A percentile compares a stretch with the other conserved stretches of the same genome.
Evolutionary conservation across 1,284 basidiomycete genomes (phyloP).

Genomic region (Exobasidium cylindrosporum): DNA sequence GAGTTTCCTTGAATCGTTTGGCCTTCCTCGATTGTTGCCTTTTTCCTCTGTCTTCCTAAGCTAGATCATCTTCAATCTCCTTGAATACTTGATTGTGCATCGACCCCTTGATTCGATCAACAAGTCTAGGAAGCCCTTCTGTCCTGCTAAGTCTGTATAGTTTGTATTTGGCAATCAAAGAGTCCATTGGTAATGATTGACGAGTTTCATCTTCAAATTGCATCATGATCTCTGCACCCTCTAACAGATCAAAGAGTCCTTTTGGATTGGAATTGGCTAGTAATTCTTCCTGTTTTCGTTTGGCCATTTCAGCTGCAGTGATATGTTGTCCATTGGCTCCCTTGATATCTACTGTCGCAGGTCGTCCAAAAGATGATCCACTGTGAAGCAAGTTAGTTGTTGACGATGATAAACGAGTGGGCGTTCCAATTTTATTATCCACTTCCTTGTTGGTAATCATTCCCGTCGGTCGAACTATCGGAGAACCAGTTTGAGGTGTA

Average conservation of each 20-base stretch:
- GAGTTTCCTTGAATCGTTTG: too few species aligned
- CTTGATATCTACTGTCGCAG: not conserved
- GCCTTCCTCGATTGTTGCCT: too few species aligned
- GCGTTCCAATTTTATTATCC: not conserved
- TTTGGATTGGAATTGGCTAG: constrained; percentile 4
- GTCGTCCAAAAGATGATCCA: too few species aligned
- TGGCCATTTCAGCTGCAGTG: constrained; percentile 2
- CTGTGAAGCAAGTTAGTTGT: not conserved
- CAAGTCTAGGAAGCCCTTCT: not conserved
- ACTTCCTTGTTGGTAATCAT: not conserved
- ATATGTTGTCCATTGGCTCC: constrained; percentile 1
- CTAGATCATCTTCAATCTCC: not conserved
- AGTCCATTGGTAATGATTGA: not conserved
- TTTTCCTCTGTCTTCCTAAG: not conserved
- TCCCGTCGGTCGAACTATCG: not conserved
- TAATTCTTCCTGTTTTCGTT: not conserved
- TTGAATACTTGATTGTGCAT: not conserved
- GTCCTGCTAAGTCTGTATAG: constrained; percentile 10
- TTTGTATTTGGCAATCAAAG: constrained; percentile 7
- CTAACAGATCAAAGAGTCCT: constrained; percentile 27
- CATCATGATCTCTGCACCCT: constrained; percentile 34
- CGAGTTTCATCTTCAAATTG: constrained; percentile 27
- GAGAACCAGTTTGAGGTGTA: not conserved
- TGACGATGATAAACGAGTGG: not conserved
- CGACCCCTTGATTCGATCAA: constrained; percentile 8